Conservation (phyloP, 805 yeast species). For the Yarrowia deformans region DNA sequence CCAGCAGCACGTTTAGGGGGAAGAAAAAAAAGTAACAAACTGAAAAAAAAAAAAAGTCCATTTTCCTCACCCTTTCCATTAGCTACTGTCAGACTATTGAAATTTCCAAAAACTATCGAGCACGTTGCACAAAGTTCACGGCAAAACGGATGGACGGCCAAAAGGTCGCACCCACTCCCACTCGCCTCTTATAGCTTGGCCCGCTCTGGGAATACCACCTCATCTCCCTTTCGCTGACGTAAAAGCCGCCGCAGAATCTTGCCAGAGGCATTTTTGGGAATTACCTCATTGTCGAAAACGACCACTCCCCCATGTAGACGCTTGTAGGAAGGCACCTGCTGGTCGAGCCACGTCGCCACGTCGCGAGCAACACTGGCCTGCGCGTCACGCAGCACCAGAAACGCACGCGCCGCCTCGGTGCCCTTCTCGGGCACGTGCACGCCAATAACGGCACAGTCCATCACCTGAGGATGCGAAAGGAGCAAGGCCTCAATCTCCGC, state of each 20-base stretch:
- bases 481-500: slow-evolving; percentile 94
- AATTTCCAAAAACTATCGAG: neutral
- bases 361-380: slow-evolving; percentile 34
- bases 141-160: neutral
- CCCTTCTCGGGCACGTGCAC: slow-evolving; percentile 69
- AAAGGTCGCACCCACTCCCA: too few species aligned
- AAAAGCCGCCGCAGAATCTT: slow-evolving; percentile 91
- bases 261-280: slow-evolving; percentile 95
- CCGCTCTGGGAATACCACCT: slow-evolving; percentile 40
- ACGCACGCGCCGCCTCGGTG: slow-evolving; percentile 62
- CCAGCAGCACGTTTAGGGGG: neutral
- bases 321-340: slow-evolving; percentile 52
- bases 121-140: slow-evolving; percentile 20
- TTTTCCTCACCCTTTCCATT: too few species aligned
- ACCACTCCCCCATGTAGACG: slow-evolving; percentile 60
- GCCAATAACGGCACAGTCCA: slow-evolving; percentile 91
- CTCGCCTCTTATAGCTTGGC: slow-evolving; percentile 7
- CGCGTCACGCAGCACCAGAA: slow-evolving; percentile 44
- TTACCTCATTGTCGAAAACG: slow-evolving; percentile 65
- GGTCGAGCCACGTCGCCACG: slow-evolving; percentile 51
- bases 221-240: slow-evolving; percentile 58
- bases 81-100: too few species aligned
- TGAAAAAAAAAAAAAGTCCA: neutral
- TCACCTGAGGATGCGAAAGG: slow-evolving; percentile 72
- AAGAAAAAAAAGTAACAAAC: neutral